Base-by-base conservation (phyloP, 1,284 basidiomycete species). In the Cerrena zonata region DNA sequence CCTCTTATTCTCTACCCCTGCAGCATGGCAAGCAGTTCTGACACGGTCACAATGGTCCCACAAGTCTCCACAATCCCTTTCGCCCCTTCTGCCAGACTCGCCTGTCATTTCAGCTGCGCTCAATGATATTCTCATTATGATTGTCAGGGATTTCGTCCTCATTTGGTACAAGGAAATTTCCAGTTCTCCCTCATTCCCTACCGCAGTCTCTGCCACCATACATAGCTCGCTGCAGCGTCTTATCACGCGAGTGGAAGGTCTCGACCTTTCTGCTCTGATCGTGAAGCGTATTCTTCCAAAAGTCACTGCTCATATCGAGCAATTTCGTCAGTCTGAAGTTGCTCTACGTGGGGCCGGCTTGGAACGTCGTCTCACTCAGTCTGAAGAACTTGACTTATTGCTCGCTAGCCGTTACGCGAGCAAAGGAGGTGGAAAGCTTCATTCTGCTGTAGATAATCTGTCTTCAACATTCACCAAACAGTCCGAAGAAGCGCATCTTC, bases 241-340 rank as follows among this genome's bases (percentile, higher is more conserved):
- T 7, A 62, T 87, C 2, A 65, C 72, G 5, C 76, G 84, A 34
- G 70, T 80, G 1, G 68, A 76, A 10, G 69, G 63, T 15, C 71
- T 94, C 38, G 94, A 98, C 64, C 64, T 91, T 48, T 73, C 92
- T 0, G 79, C 80, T 4, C 74, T 97, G 7, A 64, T 94, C 24
- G 91, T 96, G 19, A 86, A 86, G 49, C 84, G 82, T 2, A 80
- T 98, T 24, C 67, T 97, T 4, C 95, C 95, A 2, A 86, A 85
- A 60, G 70, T 98, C 50, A 97, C 92, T 0, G 73, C 80, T 0
- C 95, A 98, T 65, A 77, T 98, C 25, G 90, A 94, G 53, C 84
- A 88, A 47, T 97, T 91, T 64, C 84, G 90, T n/a, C 82, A 89
- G 56, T 91, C 94, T n/a, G 92, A 95, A 66, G 77, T 90, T 43